phyloP scores from a whole-genome alignment of 192 early-diverging fungal genomes.

The Martensiomyces pterosporus region DNA sequence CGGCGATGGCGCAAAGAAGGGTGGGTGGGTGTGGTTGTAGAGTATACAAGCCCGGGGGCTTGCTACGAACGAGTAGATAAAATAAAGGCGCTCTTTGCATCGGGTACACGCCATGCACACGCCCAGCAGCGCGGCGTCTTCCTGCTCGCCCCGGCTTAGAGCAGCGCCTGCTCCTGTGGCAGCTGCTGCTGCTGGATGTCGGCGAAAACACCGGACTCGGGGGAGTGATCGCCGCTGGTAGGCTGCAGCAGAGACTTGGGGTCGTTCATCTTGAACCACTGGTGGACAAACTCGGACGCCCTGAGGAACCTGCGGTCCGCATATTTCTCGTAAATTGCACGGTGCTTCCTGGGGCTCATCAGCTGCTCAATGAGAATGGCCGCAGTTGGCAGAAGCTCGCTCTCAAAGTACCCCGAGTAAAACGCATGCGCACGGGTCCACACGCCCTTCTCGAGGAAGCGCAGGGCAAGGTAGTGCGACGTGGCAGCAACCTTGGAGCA shows the following conservation, averaged over 20 bases:
- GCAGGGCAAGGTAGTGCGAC: slow-evolving; percentile 42
- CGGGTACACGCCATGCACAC: no score
- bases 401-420: slow-evolving; percentile 68
- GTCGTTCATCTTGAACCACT: slow-evolving; percentile 16
- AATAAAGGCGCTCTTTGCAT: no score
- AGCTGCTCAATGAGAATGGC: slow-evolving; percentile 54
- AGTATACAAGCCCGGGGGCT: no score
- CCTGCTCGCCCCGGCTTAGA: no score
- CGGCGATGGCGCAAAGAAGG: no score
- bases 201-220: no score
- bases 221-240: slow-evolving; percentile 2
- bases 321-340: slow-evolving; percentile 49
- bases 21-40: no score
- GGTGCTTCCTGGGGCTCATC: slow-evolving; percentile 40
- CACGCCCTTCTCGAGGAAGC: slow-evolving; percentile 35
- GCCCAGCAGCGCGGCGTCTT: no score
- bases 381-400: slow-evolving; percentile 44
- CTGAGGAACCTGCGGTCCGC: slow-evolving; percentile 31
- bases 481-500: slow-evolving; percentile 49
- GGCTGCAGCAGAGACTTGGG: slow-evolving; percentile 11
- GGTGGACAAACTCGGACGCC: slow-evolving; percentile 39
- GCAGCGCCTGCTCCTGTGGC: no score
- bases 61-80: no score
- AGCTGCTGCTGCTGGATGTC: no score
- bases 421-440: slow-evolving; percentile 57